Conservation (phyloP, 2,329 filamentous ascomycete genomes). For the Fusarium chaquense region DNA sequence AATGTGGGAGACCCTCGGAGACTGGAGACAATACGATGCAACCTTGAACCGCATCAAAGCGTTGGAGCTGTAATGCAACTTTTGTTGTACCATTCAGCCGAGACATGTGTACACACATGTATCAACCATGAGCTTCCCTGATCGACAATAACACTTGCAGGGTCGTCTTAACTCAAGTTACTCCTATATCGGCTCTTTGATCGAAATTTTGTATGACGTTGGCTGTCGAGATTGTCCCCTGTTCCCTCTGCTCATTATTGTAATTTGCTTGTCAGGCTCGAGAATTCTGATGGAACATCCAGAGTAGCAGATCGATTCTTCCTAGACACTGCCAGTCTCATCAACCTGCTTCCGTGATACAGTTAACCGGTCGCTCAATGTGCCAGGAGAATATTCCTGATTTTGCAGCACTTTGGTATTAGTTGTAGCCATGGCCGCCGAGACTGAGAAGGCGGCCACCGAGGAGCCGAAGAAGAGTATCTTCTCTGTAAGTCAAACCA, state of each 20-base stretch:
- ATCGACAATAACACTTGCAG: neutral
- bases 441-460: slow-evolving; percentile 20
- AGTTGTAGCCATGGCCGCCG: slow-evolving; percentile 26
- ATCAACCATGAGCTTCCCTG: neutral
- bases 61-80: neutral
- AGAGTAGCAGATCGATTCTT: neutral
- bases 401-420: neutral
- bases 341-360: slow-evolving; percentile 5
- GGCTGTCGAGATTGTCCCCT: neutral
- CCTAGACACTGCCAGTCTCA: neutral
- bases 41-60: neutral
- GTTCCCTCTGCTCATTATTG: neutral
- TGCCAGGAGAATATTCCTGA: neutral
- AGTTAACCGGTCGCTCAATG: neutral
- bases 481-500: slow-evolving; percentile 28
- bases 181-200: slow-evolving; percentile 32
- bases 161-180: neutral
- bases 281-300: neutral
- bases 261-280: neutral
- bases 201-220: neutral
- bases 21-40: slow-evolving; percentile 1
- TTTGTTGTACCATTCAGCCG: neutral
- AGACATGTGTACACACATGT: neutral
- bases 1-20: neutral
- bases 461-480: slow-evolving; percentile 27